Evolutionary conservation across 371 early-diverging fungal species (phyloP).

Genomic region (Capillidium heterosporum): DNA sequence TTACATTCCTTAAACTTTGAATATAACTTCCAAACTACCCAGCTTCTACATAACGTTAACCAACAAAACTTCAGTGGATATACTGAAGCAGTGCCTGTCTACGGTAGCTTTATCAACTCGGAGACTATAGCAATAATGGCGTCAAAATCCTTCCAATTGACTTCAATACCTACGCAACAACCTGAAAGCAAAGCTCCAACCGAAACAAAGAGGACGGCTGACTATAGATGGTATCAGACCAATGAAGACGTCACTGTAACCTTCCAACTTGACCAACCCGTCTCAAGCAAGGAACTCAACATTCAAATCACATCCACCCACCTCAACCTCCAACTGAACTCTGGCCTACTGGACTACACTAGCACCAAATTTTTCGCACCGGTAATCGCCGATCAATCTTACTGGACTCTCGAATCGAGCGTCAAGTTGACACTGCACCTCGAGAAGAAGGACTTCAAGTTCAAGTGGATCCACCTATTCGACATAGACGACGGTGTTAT

Average conservation of each 20-base stretch:
- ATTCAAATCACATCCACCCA: background rate
- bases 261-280: background rate
- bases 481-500: constrained; percentile 43
- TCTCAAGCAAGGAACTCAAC: background rate
- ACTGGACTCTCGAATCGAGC: constrained; percentile 54
- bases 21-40: no score
- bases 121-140: no score
- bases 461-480: constrained; percentile 63
- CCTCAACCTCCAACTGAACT: background rate
- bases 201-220: no score
- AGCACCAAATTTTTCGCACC: constrained; percentile 7
- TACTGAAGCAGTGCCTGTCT: no score
- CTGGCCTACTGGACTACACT: background rate
- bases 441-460: constrained; percentile 34
- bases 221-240: constrained; percentile 2
- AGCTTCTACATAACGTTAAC: no score
- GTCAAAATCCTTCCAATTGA: no score
- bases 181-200: no score
- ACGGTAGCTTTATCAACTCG: no score
- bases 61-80: no score
- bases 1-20: no score
- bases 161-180: no score
- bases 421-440: constrained; percentile 42
- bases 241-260: background rate
- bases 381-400: constrained; percentile 35